Evolutionary conservation across 306 rosid genomes (phyloP), one percentile per base, ranked within the genome.

Genomic region (Quercus glauca): DNA sequence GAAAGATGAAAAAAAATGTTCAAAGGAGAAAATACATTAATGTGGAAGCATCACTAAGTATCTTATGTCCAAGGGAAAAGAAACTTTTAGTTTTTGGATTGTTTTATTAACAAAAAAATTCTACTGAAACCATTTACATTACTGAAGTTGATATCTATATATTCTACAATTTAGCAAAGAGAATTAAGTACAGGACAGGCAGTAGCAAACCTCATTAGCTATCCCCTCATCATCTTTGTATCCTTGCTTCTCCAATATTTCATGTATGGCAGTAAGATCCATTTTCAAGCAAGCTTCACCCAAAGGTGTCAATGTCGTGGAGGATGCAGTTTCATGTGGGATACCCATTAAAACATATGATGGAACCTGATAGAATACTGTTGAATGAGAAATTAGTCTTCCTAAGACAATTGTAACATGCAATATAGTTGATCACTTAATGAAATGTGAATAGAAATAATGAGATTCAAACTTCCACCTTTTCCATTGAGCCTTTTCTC

Each of bases 141-240:
- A 19, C 25, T 18, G 23, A 3, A 31, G 26, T 33, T 35, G 26
- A 1, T 35, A 35, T 67, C 20, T 31, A 9, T 23, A 31, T 35
- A 35, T 35, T 67, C 35, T n/a, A 19, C 20, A 33, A 35, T 67
- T 67, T 33, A 8, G 43, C 11, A 18, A 12, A 12, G 20, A 56
- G 51, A 12, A 49, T 4, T 1, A 41, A 26, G 65, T 52, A 73
- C 45, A n/a, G 51, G 71, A 69, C 76, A 69, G 65, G 52, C 75
- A 45, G 80, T 53, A 15, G 81, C 81, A 75, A 45, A 95, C 98
- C 99, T 95, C 99, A 81, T 95, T 93, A 78, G 98, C 97, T 79
- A 95, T 79, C 23, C 98, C 99, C 82, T 91, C 99, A 74, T 95
- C 99, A 78, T 95, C 98, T 87, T 88, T 95, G 93, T 95, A 95